Evolutionary conservation across 805 yeast species (phyloP).

Genomic region (Metschnikowia kunwiensis): DNA sequence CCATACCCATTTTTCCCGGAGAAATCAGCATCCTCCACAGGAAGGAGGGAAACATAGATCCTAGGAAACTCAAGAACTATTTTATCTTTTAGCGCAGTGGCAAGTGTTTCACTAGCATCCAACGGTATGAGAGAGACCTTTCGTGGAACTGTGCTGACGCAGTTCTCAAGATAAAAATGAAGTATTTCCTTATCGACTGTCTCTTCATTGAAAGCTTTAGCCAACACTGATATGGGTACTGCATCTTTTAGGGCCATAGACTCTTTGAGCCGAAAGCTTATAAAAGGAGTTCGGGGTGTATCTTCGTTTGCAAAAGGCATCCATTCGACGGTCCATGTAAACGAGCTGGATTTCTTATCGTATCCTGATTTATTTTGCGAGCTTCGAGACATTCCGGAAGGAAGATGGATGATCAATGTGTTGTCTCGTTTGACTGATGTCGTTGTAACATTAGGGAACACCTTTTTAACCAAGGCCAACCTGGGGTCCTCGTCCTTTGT

Average conservation of each 20-base stretch:
- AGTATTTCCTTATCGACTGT: slow-evolving; percentile 26
- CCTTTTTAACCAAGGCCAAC: slow-evolving; percentile 19
- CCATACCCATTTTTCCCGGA: slow-evolving; percentile 4
- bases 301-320: slow-evolving; percentile 36
- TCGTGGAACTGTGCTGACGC: slow-evolving; percentile 18
- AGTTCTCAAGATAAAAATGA: slow-evolving; percentile 34
- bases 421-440: slow-evolving; percentile 52
- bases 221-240: slow-evolving; percentile 39
- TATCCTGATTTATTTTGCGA: slow-evolving; percentile 62
- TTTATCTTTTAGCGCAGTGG: slow-evolving; percentile 50
- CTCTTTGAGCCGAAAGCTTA: slow-evolving; percentile 46
- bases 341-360: slow-evolving; percentile 59
- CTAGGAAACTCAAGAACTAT: slow-evolving; percentile 80
- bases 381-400: slow-evolving; percentile 73
- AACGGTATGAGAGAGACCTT: slow-evolving; percentile 35
- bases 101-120: slow-evolving; percentile 35
- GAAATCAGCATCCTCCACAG: slow-evolving; percentile 2
- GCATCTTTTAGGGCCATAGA: slow-evolving; percentile 31
- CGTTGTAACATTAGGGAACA: slow-evolving; percentile 27
- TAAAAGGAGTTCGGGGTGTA: slow-evolving; percentile 28
- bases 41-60: slow-evolving; percentile 40
- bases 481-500: slow-evolving; percentile 22
- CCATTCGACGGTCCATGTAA: slow-evolving; percentile 84
- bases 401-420: slow-evolving; percentile 58
- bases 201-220: slow-evolving; percentile 13